Conservation (phyloP, 139 green algal genomes). For the Chlamydomonas applanata region DNA sequence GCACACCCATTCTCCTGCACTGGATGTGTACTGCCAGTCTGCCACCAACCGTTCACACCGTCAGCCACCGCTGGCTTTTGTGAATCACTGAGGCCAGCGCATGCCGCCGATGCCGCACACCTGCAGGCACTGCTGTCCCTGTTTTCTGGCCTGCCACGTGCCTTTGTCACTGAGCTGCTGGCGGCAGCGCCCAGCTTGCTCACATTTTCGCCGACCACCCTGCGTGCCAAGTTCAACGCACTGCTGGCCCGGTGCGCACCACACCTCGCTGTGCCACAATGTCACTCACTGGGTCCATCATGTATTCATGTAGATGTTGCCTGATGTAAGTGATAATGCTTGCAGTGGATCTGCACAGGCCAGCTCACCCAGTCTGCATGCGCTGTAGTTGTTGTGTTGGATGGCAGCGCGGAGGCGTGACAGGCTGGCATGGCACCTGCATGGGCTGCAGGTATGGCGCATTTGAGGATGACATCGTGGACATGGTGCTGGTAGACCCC, state of each 20-base stretch:
- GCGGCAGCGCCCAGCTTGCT: conserved; percentile 26
- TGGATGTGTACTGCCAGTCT: no score
- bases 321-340: neutral
- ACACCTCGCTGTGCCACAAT: no score
- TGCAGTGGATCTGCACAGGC: neutral
- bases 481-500: conserved; percentile 48
- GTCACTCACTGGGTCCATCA: no score
- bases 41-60: no score
- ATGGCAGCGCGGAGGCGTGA: neutral
- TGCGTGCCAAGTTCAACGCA: conserved; percentile 35
- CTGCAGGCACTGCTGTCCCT: conserved; percentile 18
- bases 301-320: neutral
- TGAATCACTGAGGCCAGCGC: no score
- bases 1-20: no score
- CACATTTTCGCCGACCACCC: conserved; percentile 18
- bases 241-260: conserved; percentile 24
- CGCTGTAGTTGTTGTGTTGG: no score
- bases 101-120: no score
- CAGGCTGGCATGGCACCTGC: neutral
- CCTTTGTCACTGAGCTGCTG: conserved; percentile 39
- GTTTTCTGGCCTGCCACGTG: conserved; percentile 24
- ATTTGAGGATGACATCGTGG: conserved; percentile 43
- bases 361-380: no score
- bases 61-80: no score
- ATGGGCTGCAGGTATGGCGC: conserved; percentile 35